A percentile compares a stretch with the other conserved stretches of the same genome.
Conservation (phyloP, 2,329 filamentous ascomycete genomes). For the Trematosphaeria pertusa region DNA sequence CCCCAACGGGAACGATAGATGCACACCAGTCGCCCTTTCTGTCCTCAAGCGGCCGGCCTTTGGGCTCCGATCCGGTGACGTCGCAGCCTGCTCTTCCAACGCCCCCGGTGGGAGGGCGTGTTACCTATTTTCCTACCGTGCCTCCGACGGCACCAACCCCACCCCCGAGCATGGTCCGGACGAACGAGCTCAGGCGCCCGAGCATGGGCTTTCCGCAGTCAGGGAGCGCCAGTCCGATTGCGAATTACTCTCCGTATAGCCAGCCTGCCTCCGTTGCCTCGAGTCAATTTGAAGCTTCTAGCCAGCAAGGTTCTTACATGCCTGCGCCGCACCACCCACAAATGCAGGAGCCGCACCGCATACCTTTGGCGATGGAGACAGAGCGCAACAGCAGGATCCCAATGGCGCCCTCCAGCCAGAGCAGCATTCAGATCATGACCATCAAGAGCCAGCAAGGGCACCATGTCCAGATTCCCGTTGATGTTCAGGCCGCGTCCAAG, state of each 20-base stretch:
- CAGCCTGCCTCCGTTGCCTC: slow-evolving; percentile 42
- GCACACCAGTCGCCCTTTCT: slow-evolving; percentile 59
- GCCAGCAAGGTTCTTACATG: slow-evolving; percentile 28
- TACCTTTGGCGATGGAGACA: slow-evolving; percentile 39
- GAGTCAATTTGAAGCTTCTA: slow-evolving; percentile 46
- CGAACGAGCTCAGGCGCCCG: slow-evolving; percentile 33
- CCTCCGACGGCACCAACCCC: slow-evolving; percentile 43
- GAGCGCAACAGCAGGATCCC: slow-evolving; percentile 53
- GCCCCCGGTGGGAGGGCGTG: slow-evolving; percentile 48
- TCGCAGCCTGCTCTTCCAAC: slow-evolving; percentile 58
- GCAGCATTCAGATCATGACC: slow-evolving; percentile 62
- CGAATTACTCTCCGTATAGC: slow-evolving; percentile 53
- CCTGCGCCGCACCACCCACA: slow-evolving; percentile 17
- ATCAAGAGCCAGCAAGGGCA: slow-evolving; percentile 58
- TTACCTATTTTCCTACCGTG: slow-evolving; percentile 40
- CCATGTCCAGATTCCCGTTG: slow-evolving; percentile 70
- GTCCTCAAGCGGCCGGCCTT: slow-evolving; percentile 50
- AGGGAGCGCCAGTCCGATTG: slow-evolving; percentile 53
- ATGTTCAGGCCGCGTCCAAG: slow-evolving; percentile 81
- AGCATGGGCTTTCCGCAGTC: slow-evolving; percentile 51
- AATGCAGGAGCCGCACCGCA: slow-evolving; percentile 41
- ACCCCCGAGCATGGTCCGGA: slow-evolving; percentile 30
- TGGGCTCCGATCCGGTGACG: slow-evolving; percentile 52
- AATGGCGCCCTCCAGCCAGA: slow-evolving; percentile 55
- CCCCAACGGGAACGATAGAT: slow-evolving; percentile 55